Base-by-base conservation (phyloP, 2,329 filamentous ascomycete species). In the Fusarium sp. region DNA sequence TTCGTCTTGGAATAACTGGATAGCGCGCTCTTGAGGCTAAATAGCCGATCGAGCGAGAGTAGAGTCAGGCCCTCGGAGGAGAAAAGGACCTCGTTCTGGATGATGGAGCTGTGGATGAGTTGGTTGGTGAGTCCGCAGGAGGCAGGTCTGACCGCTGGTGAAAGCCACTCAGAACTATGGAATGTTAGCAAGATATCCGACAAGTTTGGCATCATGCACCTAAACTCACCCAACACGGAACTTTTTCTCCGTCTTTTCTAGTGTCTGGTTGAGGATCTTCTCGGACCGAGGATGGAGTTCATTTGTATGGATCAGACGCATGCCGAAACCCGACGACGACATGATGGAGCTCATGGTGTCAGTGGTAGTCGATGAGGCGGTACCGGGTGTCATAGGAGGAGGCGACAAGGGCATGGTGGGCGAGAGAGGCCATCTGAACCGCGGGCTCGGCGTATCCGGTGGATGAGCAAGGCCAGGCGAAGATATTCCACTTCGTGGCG, bases 11-110 rank as follows among this genome's bases (percentile, higher is more conserved):
- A 85, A 78, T 92, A 92, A 71, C 85, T 86, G 20, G 87, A 85
- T 12, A 92, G 84, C 1, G 89, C 88, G 55, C 85, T 84, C 79
- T 92, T 92, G 82, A 93, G 89, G 46, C 88, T 90, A 81, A 92
- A 93, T 53, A 92, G 80, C 58, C 89, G 85, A 79, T 92, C 91
- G 12, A 92, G 84, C 0, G 89, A 86, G 16, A 92, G 79, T 9
- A 93, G 81, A 0, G 87, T 90, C 12, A 93, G 84, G 20, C 89
- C 89, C 29, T 89, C 87, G 2, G 88, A 86, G 2, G 86, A 86
- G 83, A 91, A 92, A 62, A 92, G 83, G 27, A 89, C 80, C 66
- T 91, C 88, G 77, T 91, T 90, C 74, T 92, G 91, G 44, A 82
- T 77, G 29, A 91, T 82, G 31, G 89, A 92, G 65, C 87, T 85